Evolutionary conservation across 2,329 filamentous ascomycete genomes (phyloP).

Genomic region (Hortaea werneckii): DNA sequence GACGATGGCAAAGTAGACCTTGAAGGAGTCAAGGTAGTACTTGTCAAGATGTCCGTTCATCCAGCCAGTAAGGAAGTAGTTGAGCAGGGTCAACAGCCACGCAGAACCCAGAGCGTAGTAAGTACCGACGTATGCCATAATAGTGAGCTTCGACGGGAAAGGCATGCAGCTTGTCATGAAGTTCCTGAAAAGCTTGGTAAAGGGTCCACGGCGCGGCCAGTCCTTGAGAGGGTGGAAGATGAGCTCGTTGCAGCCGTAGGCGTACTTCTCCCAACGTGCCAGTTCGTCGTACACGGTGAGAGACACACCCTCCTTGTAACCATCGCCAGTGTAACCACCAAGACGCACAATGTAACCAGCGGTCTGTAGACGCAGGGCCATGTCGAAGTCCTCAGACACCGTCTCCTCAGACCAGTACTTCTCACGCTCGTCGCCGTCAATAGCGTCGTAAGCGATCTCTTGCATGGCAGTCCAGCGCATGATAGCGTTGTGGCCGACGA

Average conservation of each 20-base stretch:
- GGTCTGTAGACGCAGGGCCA: conserved; percentile 66
- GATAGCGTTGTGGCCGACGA: conserved; percentile 72
- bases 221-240: conserved; percentile 67
- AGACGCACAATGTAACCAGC: conserved; percentile 63
- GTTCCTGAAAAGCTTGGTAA: conserved; percentile 65
- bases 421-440: conserved; percentile 53
- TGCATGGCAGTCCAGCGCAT: conserved; percentile 68
- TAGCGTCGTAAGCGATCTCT: conserved; percentile 59
- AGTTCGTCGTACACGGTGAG: conserved; percentile 78
- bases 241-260: conserved; percentile 73
- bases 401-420: conserved; percentile 76
- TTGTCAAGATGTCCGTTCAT: conserved; percentile 68
- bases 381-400: conserved; percentile 73
- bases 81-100: conserved; percentile 62
- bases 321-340: conserved; percentile 62
- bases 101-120: conserved; percentile 71
- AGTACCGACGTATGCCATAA: conserved; percentile 67
- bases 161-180: conserved; percentile 67
- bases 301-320: conserved; percentile 74
- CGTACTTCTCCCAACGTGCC: conserved; percentile 79
- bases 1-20: conserved; percentile 72
- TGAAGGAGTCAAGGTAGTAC: conserved; percentile 70
- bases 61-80: conserved; percentile 70
- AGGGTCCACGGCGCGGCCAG: conserved; percentile 64
- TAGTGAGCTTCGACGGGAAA: conserved; percentile 64